Evolutionary conservation across 306 rosid species (phyloP), one percentile per base, ranked within the genome.

Genomic region (Astragalus membranaceus): DNA sequence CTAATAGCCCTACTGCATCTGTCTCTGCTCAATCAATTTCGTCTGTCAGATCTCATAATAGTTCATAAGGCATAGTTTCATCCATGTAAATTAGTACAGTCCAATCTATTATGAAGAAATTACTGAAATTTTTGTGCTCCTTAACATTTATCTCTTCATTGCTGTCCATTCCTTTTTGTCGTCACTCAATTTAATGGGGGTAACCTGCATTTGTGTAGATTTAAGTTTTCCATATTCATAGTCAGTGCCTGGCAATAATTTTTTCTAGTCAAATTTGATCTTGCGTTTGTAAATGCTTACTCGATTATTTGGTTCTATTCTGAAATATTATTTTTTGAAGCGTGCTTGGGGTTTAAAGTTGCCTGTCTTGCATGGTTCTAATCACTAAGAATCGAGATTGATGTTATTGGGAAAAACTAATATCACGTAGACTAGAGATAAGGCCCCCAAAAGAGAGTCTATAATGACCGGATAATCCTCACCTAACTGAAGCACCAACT

Each of bases 11-110:
- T 16, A 95, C 99, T 2, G 96, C 99, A 5, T 95, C 99, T 2
- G 81, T 91, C 55, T 94, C 99, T 0, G 99, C 99, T n/a, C 97
- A 91, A 11, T 95, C 99, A 23, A 81, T 95, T 36, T 95, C 99
- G 16, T 95, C 99, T 5, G 85, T 95, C 35, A 87, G 92, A 81
- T 95, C 99, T 67, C 99, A 91, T 54, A 86, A 84, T 52, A 95
- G 99, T 79, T 83, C 99, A 13, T 95, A 71, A 87, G 71, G 60
- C 61, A 20, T 44, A 46, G 54, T 61, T 73, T 57, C 76, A 63
- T 62, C 67, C 72, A 36, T 85, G 87, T 83, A 88, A 75, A 82
- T 67, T 84, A 67, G 42, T 43, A 66, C 67, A 47, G 57, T 51
- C 32, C 54, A 58, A 62, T 53, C 37, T 12, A 13, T 73, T 12